These are phyloP conservation scores for Viola pubescens DNA, from an alignment of 441 rosid genomes.

Conservation along the genomic window DNA sequence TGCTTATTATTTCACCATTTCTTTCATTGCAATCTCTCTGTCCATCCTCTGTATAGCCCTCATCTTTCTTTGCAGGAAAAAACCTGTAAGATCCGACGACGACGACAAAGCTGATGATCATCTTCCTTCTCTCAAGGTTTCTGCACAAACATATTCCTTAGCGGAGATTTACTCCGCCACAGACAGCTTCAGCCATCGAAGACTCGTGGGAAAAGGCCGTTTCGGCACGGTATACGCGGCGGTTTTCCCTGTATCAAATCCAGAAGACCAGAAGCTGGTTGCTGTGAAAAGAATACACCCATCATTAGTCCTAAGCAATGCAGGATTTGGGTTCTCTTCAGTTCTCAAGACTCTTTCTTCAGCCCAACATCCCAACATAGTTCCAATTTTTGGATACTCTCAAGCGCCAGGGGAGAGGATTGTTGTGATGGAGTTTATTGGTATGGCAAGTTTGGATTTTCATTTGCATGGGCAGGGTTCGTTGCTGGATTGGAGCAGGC, in stretches of 20 bases:
- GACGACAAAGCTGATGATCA: constrained; percentile 1
- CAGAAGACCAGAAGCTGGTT: constrained; percentile 27
- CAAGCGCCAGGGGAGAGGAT: constrained; percentile 87
- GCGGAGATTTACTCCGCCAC: constrained; percentile 65
- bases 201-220: constrained; percentile 55
- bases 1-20: constrained; percentile 37
- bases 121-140: constrained; percentile 22
- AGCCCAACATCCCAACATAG: constrained; percentile 58
- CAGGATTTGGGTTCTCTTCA: constrained; percentile 54
- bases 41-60: constrained; percentile 41
- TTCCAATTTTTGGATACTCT: constrained; percentile 52
- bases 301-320: constrained; percentile 56
- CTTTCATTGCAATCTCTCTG: constrained; percentile 36
- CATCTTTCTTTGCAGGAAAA: constrained; percentile 40
- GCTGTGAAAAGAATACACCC: constrained; percentile 76
- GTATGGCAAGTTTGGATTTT: constrained; percentile 41
- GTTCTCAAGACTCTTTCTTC: constrained; percentile 53
- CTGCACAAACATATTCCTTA: constrained; percentile 37
- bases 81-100: constrained; percentile 40
- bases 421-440: constrained; percentile 43
- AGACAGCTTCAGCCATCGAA: constrained; percentile 48
- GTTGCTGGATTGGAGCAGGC: constrained; percentile 49
- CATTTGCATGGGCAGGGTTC: constrained; percentile 47
- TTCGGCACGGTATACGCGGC: constrained; percentile 68
- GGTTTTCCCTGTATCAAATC: constrained; percentile 15